phyloP scores from a whole-genome alignment of 176 grass and related monocot genomes.

The Aegilops speltoides region DNA sequence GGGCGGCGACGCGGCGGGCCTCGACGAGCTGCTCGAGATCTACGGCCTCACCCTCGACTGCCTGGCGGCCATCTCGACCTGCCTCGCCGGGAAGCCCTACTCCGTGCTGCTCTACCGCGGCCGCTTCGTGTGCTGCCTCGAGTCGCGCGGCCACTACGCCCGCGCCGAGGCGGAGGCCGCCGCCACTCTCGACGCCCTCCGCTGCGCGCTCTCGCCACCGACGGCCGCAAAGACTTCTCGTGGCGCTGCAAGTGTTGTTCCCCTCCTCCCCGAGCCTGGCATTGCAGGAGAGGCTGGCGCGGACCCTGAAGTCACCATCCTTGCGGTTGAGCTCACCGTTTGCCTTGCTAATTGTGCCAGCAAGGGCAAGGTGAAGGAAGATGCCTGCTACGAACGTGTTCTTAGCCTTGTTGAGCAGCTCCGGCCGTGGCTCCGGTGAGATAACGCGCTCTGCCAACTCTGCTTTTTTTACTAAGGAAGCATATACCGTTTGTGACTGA shows the following conservation, averaged over 20 bases:
- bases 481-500: neutral
- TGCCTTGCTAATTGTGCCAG: slow-evolving; percentile 58
- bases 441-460: neutral
- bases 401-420: slow-evolving; percentile 50
- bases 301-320: slow-evolving; percentile 53
- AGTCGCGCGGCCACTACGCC: slow-evolving; percentile 48
- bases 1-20: neutral
- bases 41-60: slow-evolving; percentile 67
- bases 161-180: slow-evolving; percentile 56
- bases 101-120: slow-evolving; percentile 62
- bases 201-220: slow-evolving; percentile 37
- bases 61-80: slow-evolving; percentile 52
- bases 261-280: slow-evolving; percentile 45
- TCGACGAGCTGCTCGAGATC: slow-evolving; percentile 51
- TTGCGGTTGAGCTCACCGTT: slow-evolving; percentile 54
- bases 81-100: slow-evolving; percentile 82
- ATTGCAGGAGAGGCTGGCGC: slow-evolving; percentile 36
- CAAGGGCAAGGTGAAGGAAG: slow-evolving; percentile 54
- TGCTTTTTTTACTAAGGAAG: neutral
- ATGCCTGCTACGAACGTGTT: slow-evolving; percentile 49
- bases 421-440: slow-evolving; percentile 72
- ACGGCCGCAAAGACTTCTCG: slow-evolving; percentile 35
- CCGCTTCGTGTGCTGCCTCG: slow-evolving; percentile 51
- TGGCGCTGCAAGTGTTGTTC: slow-evolving; percentile 13
- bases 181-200: slow-evolving; percentile 49